Conservation (phyloP, 1,139 yeast genomes). For the Hansenula sp. region DNA sequence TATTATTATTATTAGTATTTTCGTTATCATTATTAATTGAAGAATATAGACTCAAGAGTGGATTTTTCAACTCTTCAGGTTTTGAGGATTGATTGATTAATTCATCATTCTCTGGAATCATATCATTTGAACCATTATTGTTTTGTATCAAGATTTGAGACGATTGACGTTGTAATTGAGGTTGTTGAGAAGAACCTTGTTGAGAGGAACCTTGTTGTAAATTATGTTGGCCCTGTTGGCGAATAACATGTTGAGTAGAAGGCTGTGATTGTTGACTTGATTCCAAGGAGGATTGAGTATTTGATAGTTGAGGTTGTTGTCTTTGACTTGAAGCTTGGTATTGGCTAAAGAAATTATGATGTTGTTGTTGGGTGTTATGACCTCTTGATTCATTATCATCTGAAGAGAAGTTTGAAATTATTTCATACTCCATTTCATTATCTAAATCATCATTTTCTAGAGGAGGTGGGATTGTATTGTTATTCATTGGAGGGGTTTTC, state of each 20-base stretch:
- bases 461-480: conserved; percentile 1
- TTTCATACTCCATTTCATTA: conserved; percentile 7
- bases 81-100: neutral
- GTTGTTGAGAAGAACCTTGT: conserved; percentile 3
- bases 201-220: neutral
- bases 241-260: conserved; percentile 1
- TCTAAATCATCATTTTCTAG: conserved; percentile 5
- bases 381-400: conserved; percentile 3
- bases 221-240: neutral
- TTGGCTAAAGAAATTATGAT: neutral
- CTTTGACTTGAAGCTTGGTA: neutral
- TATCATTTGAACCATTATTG: conserved; percentile 2
- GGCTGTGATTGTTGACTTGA: neutral
- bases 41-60: neutral
- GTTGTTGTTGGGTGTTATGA: neutral
- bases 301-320: neutral
- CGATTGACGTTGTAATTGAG: conserved; percentile 1
- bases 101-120: conserved; percentile 1
- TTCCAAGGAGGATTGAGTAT: neutral
- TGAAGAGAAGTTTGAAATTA: conserved; percentile 5
- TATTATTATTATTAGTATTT: neutral
- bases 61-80: neutral
- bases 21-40: neutral
- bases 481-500: neutral
- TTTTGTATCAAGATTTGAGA: conserved; percentile 1